Conservation (phyloP, 345 rosid genomes). For the Noccaea bulbosa region DNA sequence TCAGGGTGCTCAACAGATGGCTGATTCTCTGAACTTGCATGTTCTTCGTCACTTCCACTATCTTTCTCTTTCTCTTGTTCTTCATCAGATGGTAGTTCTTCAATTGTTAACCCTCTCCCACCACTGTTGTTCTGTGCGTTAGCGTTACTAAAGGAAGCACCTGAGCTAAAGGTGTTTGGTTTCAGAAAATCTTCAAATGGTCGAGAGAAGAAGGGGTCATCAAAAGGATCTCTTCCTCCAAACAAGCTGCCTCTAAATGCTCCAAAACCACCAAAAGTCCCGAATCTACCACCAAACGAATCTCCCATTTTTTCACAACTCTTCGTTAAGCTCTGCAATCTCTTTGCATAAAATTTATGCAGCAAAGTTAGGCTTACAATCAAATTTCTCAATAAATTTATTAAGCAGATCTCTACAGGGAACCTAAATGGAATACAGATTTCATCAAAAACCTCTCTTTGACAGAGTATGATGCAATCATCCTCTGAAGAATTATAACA, state of each 20-base stretch:
- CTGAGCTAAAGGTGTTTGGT: conserved; percentile 36
- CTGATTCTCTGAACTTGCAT: conserved; percentile 39
- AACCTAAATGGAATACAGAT: neutral
- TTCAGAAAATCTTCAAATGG: conserved; percentile 55
- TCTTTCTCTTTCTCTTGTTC: conserved; percentile 46
- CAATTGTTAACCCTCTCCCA: conserved; percentile 56
- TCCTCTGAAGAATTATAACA: neutral
- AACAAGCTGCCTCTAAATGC: conserved; percentile 53
- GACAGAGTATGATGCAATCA: neutral
- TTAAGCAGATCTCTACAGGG: neutral
- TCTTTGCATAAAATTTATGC: conserved; percentile 1
- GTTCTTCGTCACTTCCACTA: conserved; percentile 23
- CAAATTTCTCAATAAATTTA: neutral
- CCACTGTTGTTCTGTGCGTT: conserved; percentile 24
- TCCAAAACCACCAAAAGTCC: conserved; percentile 45
- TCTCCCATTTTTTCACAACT: conserved; percentile 44
- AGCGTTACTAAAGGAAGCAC: conserved; percentile 19
- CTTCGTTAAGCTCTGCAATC: conserved; percentile 60
- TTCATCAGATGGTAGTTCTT: conserved; percentile 66
- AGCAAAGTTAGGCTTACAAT: conserved; percentile 7
- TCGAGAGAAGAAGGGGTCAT: conserved; percentile 69
- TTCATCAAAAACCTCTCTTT: neutral
- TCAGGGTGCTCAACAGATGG: conserved; percentile 80
- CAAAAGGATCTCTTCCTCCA: conserved; percentile 76
- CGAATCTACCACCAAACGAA: conserved; percentile 55